Evolutionary conservation across 75 land plant species (phyloP), one percentile per base, ranked within the genome.

Genomic region (Pseudotsuga menziesii): DNA sequence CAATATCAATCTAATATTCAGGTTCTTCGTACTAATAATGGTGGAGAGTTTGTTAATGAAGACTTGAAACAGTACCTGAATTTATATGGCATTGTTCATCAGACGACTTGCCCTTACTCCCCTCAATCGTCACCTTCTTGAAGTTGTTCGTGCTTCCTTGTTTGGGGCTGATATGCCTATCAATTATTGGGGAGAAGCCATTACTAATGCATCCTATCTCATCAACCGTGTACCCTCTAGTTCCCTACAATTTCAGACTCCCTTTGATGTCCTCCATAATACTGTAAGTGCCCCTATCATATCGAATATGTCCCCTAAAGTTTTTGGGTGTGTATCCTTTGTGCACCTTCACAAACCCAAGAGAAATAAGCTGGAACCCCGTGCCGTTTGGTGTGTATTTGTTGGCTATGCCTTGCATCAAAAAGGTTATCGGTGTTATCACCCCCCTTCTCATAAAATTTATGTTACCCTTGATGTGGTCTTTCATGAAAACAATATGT

Each of bases 201-300:
- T 80, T 3, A 60, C 52, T 7, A 1, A 48, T 32, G 35, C 82
- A 23, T 35, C 77, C 57, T 75, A 80, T 22, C 17, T 80, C 20
- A 80, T 80, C 72, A 80, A 80, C 32, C 69, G 74, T 15, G 48
- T 76, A 39, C 82, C 82, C 14, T 59, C 64, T 27, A 74, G 77
- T 48, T 19, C 58, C 7, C 19, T 80, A 27, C n/a, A 74, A 6
- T 62, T 74, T 52, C 55, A 80, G 75, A 80, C 72, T 25, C 81
- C 81, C 58, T 61, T 16, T 59, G 70, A 61, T 11, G 56, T 29
- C 48, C 76, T 63, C 4, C 36, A 55, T 35, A 2, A 61, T 2
- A 23, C 27, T 22, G 29, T 61, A 8, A 23, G 23, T 61, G 32
- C 63, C 11, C 32, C 32, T 1, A 23, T 32, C 25, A 23, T 61